These are phyloP conservation scores for Westerdykella aurantiaca DNA, from an alignment of 2,329 filamentous ascomycete genomes.

Conservation along the genomic window DNA sequence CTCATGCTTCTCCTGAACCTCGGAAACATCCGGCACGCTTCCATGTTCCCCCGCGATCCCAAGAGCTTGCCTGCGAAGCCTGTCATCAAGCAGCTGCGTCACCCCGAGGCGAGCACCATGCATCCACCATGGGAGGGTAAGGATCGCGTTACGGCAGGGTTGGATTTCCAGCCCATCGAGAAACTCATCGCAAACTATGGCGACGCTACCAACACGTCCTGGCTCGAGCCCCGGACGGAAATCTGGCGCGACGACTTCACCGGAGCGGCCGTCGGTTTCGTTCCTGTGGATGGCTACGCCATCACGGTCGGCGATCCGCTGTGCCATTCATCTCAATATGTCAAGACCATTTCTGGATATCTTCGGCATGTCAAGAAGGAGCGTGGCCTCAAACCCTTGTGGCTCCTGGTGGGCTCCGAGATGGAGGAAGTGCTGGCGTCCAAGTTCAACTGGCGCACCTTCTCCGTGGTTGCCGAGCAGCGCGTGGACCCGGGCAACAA, in stretches of 20 bases:
- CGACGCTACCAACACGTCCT: conserved; percentile 88
- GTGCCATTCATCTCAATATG: conserved; percentile 72
- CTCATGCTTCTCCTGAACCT: conserved; percentile 80
- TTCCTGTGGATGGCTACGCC: conserved; percentile 68
- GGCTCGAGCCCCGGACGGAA: conserved; percentile 82
- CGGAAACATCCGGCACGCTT: conserved; percentile 83
- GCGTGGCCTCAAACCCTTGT: conserved; percentile 69
- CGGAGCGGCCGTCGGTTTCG: conserved; percentile 80
- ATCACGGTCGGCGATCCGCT: conserved; percentile 85
- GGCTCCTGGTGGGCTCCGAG: conserved; percentile 77
- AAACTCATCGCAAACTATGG: conserved; percentile 93
- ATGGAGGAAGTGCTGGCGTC: conserved; percentile 74
- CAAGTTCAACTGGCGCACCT: conserved; percentile 78
- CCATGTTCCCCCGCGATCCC: conserved; percentile 81
- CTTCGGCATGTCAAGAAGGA: conserved; percentile 69
- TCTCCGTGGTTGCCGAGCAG: conserved; percentile 85
- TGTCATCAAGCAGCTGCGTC: conserved; percentile 61
- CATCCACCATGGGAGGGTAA: conserved; percentile 58
- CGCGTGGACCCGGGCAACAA: conserved; percentile 71
- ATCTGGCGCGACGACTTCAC: conserved; percentile 77
- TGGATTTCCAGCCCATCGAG: conserved; percentile 66
- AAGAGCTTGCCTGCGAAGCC: conserved; percentile 71
- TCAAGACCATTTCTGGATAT: conserved; percentile 66
- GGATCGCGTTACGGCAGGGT: conserved; percentile 43
- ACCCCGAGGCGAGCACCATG: conserved; percentile 81